phyloP scores from a whole-genome alignment of 768 basidiomycete genomes.

The Boletales sp. region DNA sequence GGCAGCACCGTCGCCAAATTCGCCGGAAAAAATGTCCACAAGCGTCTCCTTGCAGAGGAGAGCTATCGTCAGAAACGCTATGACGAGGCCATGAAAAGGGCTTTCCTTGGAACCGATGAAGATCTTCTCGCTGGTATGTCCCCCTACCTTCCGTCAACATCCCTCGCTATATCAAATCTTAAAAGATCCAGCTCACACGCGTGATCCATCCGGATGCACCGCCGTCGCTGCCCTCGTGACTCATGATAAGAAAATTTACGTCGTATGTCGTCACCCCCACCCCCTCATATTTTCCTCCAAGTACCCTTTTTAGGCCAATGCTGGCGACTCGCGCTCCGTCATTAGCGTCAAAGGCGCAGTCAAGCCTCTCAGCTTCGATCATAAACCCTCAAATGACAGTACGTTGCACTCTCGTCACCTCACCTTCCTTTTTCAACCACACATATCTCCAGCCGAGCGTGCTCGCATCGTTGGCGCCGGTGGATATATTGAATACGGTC shows the following conservation, averaged over 20 bases:
- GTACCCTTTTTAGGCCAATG: conserved; percentile 73
- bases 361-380: conserved; percentile 88
- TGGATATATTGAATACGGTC: conserved; percentile 93
- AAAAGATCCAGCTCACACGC: conserved; percentile 77
- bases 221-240: conserved; percentile 88
- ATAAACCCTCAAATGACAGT: conserved; percentile 91
- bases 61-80: conserved; percentile 69
- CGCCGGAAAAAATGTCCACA: conserved; percentile 82
- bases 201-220: conserved; percentile 95
- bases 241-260: conserved; percentile 70
- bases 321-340: conserved; percentile 93
- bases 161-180: conserved; percentile 1
- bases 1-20: conserved; percentile 83
- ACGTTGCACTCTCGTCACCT: conserved; percentile 25
- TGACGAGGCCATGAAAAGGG: conserved; percentile 73
- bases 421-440: background rate
- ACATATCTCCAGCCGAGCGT: conserved; percentile 59
- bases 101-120: conserved; percentile 93
- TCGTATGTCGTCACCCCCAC: conserved; percentile 47
- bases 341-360: conserved; percentile 81
- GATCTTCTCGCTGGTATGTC: conserved; percentile 79
- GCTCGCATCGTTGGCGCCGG: conserved; percentile 86
- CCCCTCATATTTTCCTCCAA: conserved; percentile 1
- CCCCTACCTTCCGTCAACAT: conserved; percentile 1
- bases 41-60: conserved; percentile 68